Base-by-base conservation (phyloP, 106 monocot genomes). In the Apostasia ramifera region DNA sequence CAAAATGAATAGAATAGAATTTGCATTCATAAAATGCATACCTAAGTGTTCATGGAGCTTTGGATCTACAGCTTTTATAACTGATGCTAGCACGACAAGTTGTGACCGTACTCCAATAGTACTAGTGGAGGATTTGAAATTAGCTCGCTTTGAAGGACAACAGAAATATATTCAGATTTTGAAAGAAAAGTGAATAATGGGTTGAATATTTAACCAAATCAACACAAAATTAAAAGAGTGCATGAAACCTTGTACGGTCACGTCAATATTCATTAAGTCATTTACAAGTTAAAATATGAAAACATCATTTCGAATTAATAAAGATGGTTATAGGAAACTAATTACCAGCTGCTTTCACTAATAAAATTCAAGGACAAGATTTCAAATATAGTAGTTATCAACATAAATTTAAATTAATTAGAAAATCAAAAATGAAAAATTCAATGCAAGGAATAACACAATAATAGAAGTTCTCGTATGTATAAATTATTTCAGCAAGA, bases 71-170 rank as follows among this genome's bases (percentile, higher is more conserved):
- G 81, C 53, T 71, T 90, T 87, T 53, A 94, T 78, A 47, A 94
- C 68, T 57, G 82, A 71, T 70, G 90, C 59, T 44, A 94, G 72
- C 14, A 42, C 43, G 13, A 41, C 79, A 79, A 94, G 54, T 63
- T 94, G 90, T 49, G 94, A 78, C 44, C 81, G 84, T 61, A 94
- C 94, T 55, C 94, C 94, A 73, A 94, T 84, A 40, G 94, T 74
- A 63, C 68, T 79, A 47, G 67, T 66, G 9, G 90, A 85, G 73
- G 76, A 75, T 74, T 79, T 84, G 78, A 94, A 94, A 79, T 94
- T 94, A 64, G 80, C 85, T 79, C 94, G 70, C 94, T 80, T 74
- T 40, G 67, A 15, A 61, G 14, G 8, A 42, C 8, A 75, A 68
- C 14, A 56, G 63, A 58, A 54, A 66, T 26, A 26, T 26, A 26